These are phyloP conservation scores for Chloromonas sp. DNA, from an alignment of 163 green algal genomes.

Conservation along the genomic window DNA sequence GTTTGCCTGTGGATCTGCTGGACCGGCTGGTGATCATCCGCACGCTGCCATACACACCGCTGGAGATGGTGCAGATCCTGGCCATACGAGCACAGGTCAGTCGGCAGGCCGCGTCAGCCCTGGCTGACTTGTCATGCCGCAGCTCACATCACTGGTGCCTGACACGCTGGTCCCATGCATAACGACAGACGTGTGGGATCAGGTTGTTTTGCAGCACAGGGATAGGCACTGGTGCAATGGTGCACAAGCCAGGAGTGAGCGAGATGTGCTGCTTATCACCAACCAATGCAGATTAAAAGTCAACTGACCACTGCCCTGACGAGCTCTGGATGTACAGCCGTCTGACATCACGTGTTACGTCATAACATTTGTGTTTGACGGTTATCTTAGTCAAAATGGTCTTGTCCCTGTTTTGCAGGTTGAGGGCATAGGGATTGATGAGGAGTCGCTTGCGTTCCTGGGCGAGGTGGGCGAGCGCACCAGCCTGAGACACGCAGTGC, in stretches of 20 bases:
- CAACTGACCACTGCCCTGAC: too few relatives aligned
- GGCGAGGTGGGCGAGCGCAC: slow-evolving; percentile 83
- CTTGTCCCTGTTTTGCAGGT: slow-evolving; percentile 18
- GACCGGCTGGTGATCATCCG: slow-evolving; percentile 97
- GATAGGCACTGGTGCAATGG: too few relatives aligned
- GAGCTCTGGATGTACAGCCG: too few relatives aligned
- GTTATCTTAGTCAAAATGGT: too few relatives aligned
- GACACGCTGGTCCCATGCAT: too few relatives aligned
- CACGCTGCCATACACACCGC: slow-evolving; percentile 88
- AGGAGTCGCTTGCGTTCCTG: slow-evolving; percentile 78
- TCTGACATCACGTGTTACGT: too few relatives aligned
- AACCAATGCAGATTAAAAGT: too few relatives aligned
- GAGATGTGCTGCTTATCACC: background rate
- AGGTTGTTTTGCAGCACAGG: too few relatives aligned
- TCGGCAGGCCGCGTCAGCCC: background rate
- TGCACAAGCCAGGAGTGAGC: background rate
- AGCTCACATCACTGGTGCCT: too few relatives aligned
- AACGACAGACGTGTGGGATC: too few relatives aligned
- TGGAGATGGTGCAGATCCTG: slow-evolving; percentile 94
- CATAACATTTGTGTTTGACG: too few relatives aligned
- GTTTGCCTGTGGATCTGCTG: slow-evolving; percentile 94
- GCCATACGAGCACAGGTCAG: slow-evolving; percentile 78
- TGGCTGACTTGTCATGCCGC: background rate
- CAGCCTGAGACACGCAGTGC: slow-evolving; percentile 85
- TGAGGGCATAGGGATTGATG: slow-evolving; percentile 47